Conservation (phyloP, 2,329 filamentous ascomycete species). For the Raffaelea ambrosiae region DNA sequence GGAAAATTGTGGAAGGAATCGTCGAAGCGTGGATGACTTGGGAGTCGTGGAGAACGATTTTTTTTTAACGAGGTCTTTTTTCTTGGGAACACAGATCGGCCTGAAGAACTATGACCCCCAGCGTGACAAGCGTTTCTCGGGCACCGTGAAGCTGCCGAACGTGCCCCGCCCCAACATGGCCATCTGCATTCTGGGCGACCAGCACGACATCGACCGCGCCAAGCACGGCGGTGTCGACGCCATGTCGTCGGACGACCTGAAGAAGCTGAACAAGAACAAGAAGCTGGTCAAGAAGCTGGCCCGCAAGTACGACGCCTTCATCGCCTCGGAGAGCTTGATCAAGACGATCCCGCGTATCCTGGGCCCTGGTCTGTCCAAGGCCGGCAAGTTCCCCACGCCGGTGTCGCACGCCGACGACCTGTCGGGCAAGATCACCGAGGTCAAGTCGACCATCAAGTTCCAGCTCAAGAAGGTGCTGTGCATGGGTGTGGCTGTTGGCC, state of each 20-base stretch:
- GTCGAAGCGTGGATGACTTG: no score
- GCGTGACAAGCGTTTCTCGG: slow-evolving; percentile 99
- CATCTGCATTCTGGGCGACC: slow-evolving; percentile 52
- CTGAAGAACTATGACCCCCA: slow-evolving; percentile 99
- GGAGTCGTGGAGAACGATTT: no score
- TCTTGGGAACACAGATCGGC: slow-evolving; percentile 54
- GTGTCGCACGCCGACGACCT: slow-evolving; percentile 97
- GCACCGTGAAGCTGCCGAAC: slow-evolving; percentile 90
- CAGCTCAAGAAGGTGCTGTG: slow-evolving; percentile 99
- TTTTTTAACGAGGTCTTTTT: no score
- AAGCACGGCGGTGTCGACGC: slow-evolving; percentile 98
- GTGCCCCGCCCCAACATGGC: slow-evolving; percentile 63
- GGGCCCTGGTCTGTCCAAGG: slow-evolving; percentile 96
- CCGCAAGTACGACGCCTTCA: slow-evolving; percentile 99
- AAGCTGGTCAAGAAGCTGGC: slow-evolving; percentile 99
- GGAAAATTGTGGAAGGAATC: background rate
- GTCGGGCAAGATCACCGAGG: slow-evolving; percentile 90
- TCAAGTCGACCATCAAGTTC: slow-evolving; percentile 99
- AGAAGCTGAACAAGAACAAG: slow-evolving; percentile 99
- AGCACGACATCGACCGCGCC: slow-evolving; percentile 98
- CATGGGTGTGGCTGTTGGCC: slow-evolving; percentile 98
- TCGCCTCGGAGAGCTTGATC: slow-evolving; percentile 95
- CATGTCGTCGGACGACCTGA: slow-evolving; percentile 97
- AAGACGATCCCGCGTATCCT: slow-evolving; percentile 99
- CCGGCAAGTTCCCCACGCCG: slow-evolving; percentile 98